Conservation (phyloP, 306 rosid species). For the Sindora glabra region DNA sequence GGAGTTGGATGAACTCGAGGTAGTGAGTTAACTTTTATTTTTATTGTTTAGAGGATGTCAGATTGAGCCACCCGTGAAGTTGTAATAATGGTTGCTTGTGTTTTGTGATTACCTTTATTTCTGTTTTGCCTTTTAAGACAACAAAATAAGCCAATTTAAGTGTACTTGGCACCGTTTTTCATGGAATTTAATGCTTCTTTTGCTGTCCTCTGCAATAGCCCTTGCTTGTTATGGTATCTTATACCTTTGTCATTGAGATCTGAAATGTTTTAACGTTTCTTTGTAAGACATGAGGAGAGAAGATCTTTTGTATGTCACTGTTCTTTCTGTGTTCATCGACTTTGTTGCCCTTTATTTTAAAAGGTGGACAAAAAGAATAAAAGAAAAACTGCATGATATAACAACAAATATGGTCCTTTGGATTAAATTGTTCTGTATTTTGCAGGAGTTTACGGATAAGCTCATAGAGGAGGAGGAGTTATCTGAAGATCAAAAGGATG, state of each 20-base stretch:
- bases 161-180: too few species aligned
- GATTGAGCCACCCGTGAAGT: too few species aligned
- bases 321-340: background rate
- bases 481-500: conserved; percentile 55
- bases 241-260: too few species aligned
- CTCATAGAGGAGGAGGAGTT: conserved; percentile 65
- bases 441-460: conserved; percentile 72
- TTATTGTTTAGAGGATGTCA: too few species aligned
- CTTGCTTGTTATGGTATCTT: too few species aligned
- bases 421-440: conserved; percentile 9
- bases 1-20: conserved; percentile 86
- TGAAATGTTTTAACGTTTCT: too few species aligned
- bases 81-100: background rate
- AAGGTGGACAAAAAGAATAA: background rate
- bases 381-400: background rate
- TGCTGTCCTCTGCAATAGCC: too few species aligned
- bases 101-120: background rate
- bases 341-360: background rate
- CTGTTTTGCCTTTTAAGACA: background rate
- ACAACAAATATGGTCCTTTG: background rate
- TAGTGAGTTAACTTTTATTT: conserved; percentile 23
- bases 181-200: background rate
- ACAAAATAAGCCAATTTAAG: too few species aligned
- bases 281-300: too few species aligned
- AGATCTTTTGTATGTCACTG: background rate